Evolutionary conservation across 31 red algal genomes (phyloP).

Genomic region (Endocladia muricata): DNA sequence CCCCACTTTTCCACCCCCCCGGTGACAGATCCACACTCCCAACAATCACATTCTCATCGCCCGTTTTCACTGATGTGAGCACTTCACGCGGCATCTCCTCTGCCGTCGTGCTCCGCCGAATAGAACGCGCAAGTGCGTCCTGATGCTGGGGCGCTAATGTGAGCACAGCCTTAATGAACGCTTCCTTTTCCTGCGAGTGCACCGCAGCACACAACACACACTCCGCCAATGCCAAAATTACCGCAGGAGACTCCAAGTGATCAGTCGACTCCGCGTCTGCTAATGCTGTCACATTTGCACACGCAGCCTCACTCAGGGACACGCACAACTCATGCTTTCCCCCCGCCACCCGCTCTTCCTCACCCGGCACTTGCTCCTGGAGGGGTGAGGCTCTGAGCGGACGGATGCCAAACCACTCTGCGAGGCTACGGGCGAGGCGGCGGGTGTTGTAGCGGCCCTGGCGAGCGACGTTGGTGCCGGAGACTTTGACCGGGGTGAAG

Average conservation of each 20-base stretch:
- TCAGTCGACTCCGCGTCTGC: slow-evolving; percentile 2
- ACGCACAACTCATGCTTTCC: too few species aligned
- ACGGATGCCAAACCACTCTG: slow-evolving; percentile 25
- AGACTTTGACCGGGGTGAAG: slow-evolving; percentile 12
- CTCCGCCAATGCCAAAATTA: slow-evolving; percentile 38
- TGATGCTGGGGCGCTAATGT: slow-evolving; percentile 28
- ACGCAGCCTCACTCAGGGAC: too few species aligned
- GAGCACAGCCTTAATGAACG: slow-evolving; percentile 42
- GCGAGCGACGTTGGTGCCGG: slow-evolving; percentile 34
- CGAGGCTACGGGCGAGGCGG: slow-evolving; percentile 26
- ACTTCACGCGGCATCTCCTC: slow-evolving; percentile 13
- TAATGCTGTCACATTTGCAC: too few species aligned
- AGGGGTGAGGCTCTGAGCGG: background rate
- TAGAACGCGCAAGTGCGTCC: slow-evolving; percentile 23
- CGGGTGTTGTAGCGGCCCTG: slow-evolving; percentile 66
- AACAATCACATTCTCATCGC: slow-evolving; percentile 27
- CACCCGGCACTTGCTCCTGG: background rate
- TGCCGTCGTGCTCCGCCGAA: slow-evolving; percentile 19
- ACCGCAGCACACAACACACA: slow-evolving; percentile 50
- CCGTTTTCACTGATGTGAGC: slow-evolving; percentile 7
- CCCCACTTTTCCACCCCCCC: background rate
- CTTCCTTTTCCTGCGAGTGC: slow-evolving; percentile 33
- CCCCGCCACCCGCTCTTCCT: too few species aligned
- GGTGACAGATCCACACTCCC: background rate
- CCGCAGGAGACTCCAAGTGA: slow-evolving; percentile 14